phyloP scores from a whole-genome alignment of 305 asterid genomes.

The Solanum chacoense region DNA sequence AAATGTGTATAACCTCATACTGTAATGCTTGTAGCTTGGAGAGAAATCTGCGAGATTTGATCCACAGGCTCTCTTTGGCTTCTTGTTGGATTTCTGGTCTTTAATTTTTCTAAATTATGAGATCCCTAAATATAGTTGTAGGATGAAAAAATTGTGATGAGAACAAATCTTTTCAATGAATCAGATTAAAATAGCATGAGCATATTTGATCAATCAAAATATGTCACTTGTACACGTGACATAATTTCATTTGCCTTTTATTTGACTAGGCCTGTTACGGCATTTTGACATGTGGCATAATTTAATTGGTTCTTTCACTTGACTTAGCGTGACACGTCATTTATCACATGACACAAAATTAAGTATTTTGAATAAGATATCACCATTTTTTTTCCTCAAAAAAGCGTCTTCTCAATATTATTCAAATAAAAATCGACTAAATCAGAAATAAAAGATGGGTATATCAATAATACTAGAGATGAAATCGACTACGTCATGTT shows the following conservation, averaged over 20 bases:
- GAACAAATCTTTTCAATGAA: background rate
- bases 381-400: background rate
- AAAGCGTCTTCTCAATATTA: background rate
- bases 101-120: background rate
- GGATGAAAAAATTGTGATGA: background rate
- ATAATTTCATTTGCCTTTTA: background rate
- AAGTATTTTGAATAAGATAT: background rate
- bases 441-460: background rate
- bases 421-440: background rate
- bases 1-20: background rate
- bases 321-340: background rate
- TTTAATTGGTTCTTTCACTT: background rate
- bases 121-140: background rate
- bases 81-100: background rate
- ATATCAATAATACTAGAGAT: too few species aligned
- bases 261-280: background rate
- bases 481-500: background rate
- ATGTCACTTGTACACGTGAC: background rate
- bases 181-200: background rate
- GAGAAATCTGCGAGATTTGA: background rate
- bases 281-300: background rate
- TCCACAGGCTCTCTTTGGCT: background rate
- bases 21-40: background rate
- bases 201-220: background rate
- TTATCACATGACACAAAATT: background rate